These are phyloP conservation scores for Borealophlyctis nickersoniae DNA, from an alignment of 192 early-diverging fungal species.

Conservation along the genomic window DNA sequence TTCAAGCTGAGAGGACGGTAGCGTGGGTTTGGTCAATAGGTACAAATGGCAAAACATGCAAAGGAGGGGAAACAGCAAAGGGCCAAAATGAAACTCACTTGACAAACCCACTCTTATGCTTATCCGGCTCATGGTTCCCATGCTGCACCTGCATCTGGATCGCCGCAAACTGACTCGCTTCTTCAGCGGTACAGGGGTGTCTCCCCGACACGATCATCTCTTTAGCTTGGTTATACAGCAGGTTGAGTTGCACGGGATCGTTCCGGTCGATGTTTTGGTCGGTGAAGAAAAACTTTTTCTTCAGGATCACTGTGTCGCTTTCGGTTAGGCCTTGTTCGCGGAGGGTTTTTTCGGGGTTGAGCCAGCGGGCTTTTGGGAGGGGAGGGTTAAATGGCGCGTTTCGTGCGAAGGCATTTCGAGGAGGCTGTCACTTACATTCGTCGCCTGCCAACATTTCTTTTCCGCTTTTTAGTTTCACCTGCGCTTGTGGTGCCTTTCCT, in stretches of 20 bases:
- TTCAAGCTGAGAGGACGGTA: constrained; percentile 29
- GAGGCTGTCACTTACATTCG: constrained; percentile 2
- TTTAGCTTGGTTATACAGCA: constrained; percentile 52
- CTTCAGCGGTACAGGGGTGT: constrained; percentile 54
- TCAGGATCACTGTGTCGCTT: constrained; percentile 45
- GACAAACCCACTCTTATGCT: constrained; percentile 45
- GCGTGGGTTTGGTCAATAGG: too few species aligned
- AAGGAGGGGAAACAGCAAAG: too few species aligned
- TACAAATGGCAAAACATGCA: too few species aligned
- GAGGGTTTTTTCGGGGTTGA: constrained; percentile 51
- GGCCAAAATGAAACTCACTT: constrained; percentile 41
- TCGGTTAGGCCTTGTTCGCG: constrained; percentile 53
- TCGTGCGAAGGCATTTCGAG: not conserved
- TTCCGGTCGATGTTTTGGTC: constrained; percentile 59
- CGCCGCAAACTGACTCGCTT: constrained; percentile 54
- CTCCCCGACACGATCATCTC: constrained; percentile 52
- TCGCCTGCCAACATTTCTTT: not conserved
- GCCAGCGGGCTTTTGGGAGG: constrained; percentile 35
- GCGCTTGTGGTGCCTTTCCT: not conserved
- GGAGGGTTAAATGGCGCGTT: not conserved
- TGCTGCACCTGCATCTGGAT: constrained; percentile 52
- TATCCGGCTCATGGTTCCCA: constrained; percentile 57
- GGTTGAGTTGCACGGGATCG: constrained; percentile 59
- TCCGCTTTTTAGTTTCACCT: too few species aligned
- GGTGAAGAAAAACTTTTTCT: constrained; percentile 64